Conservation (phyloP, 116 monocot genomes). For the Phalaenopsis hybrid region DNA sequence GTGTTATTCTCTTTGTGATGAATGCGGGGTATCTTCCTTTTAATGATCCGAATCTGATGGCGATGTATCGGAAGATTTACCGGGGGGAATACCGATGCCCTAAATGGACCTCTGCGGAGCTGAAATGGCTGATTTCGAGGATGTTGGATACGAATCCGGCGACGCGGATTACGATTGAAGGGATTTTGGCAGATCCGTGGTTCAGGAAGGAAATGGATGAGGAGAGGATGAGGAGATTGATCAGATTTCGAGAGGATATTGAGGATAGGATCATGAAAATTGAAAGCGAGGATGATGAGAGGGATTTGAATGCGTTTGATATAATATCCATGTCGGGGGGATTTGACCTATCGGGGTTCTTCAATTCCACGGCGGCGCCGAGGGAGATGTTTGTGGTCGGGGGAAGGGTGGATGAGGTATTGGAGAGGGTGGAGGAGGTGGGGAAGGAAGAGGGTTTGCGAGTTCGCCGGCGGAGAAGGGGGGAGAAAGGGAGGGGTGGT, state of each 20-base stretch:
- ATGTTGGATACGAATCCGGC: conserved; percentile 36
- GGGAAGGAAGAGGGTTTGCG: not conserved
- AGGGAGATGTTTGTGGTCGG: conserved; percentile 1
- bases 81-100: conserved; percentile 28
- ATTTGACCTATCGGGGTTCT: conserved; percentile 27
- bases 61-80: conserved; percentile 37
- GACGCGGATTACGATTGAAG: conserved; percentile 35
- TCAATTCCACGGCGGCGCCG: conserved; percentile 2
- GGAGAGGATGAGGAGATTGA: conserved; percentile 5
- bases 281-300: not conserved
- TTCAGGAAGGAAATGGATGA: conserved; percentile 16
- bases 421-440: conserved; percentile 2
- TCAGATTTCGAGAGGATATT: conserved; percentile 7
- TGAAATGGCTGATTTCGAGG: conserved; percentile 15
- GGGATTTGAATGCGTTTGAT: conserved; percentile 39
- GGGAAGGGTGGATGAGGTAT: not conserved
- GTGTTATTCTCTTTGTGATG: conserved; percentile 43
- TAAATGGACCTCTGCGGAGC: conserved; percentile 33
- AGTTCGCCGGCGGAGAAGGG: not conserved
- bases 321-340: conserved; percentile 30
- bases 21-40: conserved; percentile 41
- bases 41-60: conserved; percentile 36
- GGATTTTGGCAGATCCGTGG: conserved; percentile 28
- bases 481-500: not conserved
- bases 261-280: not conserved